Base-by-base conservation (phyloP, 805 yeast species). In the Henningerozyma blattae region DNA sequence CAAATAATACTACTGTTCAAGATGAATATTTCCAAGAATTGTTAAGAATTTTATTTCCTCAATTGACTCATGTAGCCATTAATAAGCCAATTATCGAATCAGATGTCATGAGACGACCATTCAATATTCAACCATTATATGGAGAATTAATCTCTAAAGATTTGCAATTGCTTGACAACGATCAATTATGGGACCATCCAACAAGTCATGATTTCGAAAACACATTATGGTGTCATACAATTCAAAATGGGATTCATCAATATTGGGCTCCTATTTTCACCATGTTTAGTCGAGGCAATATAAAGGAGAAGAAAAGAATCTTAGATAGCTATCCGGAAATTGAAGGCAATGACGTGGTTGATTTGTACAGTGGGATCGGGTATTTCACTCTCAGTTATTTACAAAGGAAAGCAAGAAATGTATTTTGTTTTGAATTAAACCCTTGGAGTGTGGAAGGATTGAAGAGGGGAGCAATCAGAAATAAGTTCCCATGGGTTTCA, bases 261-360 rank as follows among this genome's bases (percentile, higher is more conserved):
- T 65, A 69, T 8, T 84, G 95, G 95, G 83, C 89, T 5, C 95
- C 95, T 2, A 52, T 67, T 35, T 77, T 73, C 47, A 82, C 94
- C 2, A 84, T 84, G 95, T 85, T 85, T 50, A 77, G 87, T 32
- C 56, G 95, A 15, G 95, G 95, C 1, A 84, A 84, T 50, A 71
- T 85, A 45, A 79, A 79, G 42, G 95, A 84, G 48, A 84, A 84
- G 52, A 67, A 72, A 12, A 55, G 95, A 15, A 65, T 84, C 1
- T 48, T 82, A 27, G 62, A 62, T 15, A 51, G 52, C 0, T 71
- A 60, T 34, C 29, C 35, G 1, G 47, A 59, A 19, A 52, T 75
- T 1, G 33, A 44, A 8, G 62, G 54, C 10, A 59, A 62, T 0
- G 65, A 61, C 16, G 72, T 79, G 0, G 62, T 80, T 3, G 95